Conservation (phyloP, 192 early-diverging fungal species). For the Entomortierella beljakovae region DNA sequence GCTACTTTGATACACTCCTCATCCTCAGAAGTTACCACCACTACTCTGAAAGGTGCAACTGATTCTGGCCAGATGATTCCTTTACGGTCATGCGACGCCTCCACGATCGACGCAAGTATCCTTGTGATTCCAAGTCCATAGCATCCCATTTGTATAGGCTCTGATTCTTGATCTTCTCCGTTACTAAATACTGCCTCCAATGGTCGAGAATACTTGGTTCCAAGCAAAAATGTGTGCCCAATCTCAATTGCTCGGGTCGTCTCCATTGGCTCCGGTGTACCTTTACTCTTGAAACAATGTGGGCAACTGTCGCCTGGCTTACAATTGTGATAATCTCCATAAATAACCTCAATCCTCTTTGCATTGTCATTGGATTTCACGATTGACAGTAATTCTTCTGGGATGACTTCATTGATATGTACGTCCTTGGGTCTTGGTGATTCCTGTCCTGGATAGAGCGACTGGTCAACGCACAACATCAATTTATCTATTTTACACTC, state of each 20-base stretch:
- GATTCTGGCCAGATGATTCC: conserved; percentile 85
- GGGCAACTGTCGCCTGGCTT: conserved; percentile 62
- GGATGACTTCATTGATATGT: neutral
- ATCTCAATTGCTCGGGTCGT: conserved; percentile 80
- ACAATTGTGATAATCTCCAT: conserved; percentile 61
- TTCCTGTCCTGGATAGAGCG: conserved; percentile 36
- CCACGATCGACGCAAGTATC: conserved; percentile 83
- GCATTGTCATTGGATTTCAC: neutral
- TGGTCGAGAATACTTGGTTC: conserved; percentile 85
- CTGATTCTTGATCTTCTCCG: conserved; percentile 22
- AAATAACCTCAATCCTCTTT: conserved; percentile 6
- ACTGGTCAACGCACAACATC: conserved; percentile 40
- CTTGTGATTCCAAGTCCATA: conserved; percentile 92
- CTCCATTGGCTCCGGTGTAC: conserved; percentile 34
- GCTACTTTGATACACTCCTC: conserved; percentile 35
- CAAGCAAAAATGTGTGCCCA: conserved; percentile 91
- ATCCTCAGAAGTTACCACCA: conserved; percentile 71
- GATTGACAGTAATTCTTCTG: conserved; percentile 16
- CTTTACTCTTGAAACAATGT: conserved; percentile 37
- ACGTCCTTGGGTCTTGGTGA: conserved; percentile 1
- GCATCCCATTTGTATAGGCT: conserved; percentile 88
- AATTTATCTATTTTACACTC: conserved; percentile 28
- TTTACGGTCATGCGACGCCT: conserved; percentile 66
- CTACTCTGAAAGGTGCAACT: conserved; percentile 82
- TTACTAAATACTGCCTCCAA: conserved; percentile 69